A percentile compares a stretch with the other conserved stretches of the same genome.
phyloP scores from a whole-genome alignment of 306 rosid genomes.

The Castanea crenata region DNA sequence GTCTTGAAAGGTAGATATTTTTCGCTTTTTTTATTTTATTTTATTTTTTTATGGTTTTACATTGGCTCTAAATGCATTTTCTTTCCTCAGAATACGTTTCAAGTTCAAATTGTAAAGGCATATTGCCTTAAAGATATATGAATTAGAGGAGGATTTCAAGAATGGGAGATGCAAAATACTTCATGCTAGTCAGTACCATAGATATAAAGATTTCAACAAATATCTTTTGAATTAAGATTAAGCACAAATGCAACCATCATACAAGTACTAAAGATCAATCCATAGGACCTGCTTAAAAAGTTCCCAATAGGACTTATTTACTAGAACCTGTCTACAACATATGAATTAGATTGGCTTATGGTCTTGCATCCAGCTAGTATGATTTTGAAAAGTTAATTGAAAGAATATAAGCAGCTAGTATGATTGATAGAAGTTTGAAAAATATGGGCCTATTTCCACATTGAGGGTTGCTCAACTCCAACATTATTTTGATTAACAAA shows the following conservation, averaged over 20 bases:
- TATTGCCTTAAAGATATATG: background rate
- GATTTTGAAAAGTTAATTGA: background rate
- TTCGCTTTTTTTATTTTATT: background rate
- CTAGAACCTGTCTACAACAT: background rate
- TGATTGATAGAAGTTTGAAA: background rate
- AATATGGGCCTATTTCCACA: background rate
- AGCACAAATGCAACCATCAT: background rate
- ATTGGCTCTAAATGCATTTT: background rate
- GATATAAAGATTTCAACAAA: background rate
- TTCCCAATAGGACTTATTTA: background rate
- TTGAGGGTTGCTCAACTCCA: background rate
- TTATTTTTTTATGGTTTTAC: background rate
- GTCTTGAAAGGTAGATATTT: background rate
- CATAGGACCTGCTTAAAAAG: background rate
- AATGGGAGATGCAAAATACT: background rate
- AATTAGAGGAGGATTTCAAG: background rate
- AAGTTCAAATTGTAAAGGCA: background rate
- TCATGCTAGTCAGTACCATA: background rate
- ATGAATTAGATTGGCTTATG: background rate
- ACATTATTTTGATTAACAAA: background rate
- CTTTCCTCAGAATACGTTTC: too few relatives aligned
- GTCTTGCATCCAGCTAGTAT: constrained; percentile 1
- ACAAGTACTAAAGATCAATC: background rate
- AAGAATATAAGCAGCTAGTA: background rate
- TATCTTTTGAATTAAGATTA: background rate